Base-by-base conservation (phyloP, 139 green algal species). In the Microglena sp. region DNA sequence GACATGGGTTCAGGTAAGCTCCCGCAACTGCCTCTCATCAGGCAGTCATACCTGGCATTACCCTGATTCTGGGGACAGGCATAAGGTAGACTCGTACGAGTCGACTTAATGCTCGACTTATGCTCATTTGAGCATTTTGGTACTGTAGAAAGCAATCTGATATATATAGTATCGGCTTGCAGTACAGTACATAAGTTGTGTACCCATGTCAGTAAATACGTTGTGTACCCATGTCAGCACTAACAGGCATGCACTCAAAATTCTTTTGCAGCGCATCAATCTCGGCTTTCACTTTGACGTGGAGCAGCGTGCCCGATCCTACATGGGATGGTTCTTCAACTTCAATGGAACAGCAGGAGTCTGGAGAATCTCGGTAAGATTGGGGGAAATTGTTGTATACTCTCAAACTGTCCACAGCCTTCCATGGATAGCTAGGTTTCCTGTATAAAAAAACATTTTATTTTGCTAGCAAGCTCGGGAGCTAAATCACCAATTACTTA, bases 321-420 rank as follows among this genome's bases (percentile, higher is more conserved):
- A 74, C 71, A 64, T 84, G 55, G 71, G 80, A 33, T 81, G 77
- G 68, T 87, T 87, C 67, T 81, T 87, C 73, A 84, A 86, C 71
- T 86, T 86, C 74, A 86, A 86, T 57, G 80, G 80, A 55, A 86
- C 80, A 15, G 80, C 80, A 30, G 80, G 80, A 62, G 71, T 74
- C 32, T 82, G 69, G 70, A 53, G 71, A 6, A 72, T 78, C 31
- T 31, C 69, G 69, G 75, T 81, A 33, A 5, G 68, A 15, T 57
- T 57, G n/a, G n/a, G n/a, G n/a, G n/a, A n/a, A n/a, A n/a, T n/a
- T n/a, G n/a, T n/a, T n/a, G n/a, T n/a, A n/a, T n/a, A n/a, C n/a
- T n/a, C n/a, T n/a, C n/a, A n/a, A n/a, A n/a, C n/a, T n/a, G n/a
- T n/a, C n/a, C n/a, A n/a, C n/a, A n/a, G n/a, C n/a, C n/a, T n/a